Conservation (phyloP, 164 flowering plant genomes). For the Paratinospora sagittata region DNA sequence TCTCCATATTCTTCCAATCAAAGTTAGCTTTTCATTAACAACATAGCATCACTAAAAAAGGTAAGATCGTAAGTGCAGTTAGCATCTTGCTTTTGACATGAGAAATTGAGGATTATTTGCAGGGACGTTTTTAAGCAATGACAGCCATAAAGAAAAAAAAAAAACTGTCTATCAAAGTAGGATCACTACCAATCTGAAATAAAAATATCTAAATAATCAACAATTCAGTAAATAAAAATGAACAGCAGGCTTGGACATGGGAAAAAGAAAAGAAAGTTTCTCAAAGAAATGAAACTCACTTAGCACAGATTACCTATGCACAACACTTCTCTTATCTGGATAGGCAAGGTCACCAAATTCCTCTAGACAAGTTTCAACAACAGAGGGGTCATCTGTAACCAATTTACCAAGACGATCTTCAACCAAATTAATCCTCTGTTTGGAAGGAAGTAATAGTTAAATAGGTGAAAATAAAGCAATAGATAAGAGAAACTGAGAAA, state of each 20-base stretch:
- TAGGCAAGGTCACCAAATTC: slow-evolving; percentile 76
- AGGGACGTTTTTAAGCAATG: neutral
- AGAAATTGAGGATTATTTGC: neutral
- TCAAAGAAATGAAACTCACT: neutral
- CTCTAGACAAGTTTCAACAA: slow-evolving; percentile 58
- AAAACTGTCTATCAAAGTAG: neutral
- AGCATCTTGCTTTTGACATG: too few species aligned
- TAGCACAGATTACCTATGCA: slow-evolving; percentile 46
- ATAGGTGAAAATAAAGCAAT: slow-evolving; percentile 8
- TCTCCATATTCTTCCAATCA: too few species aligned
- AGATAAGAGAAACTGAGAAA: neutral
- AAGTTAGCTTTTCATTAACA: too few species aligned
- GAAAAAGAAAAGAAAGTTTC: neutral
- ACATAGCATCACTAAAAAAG: too few species aligned
- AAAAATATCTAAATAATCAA: neutral
- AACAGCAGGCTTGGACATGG: neutral
- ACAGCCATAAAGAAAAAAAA: neutral
- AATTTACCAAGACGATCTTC: slow-evolving; percentile 77
- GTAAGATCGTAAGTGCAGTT: too few species aligned
- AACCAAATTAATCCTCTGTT: slow-evolving; percentile 63
- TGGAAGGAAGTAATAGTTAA: slow-evolving; percentile 8
- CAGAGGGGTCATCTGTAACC: slow-evolving; percentile 71
- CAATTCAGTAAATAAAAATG: neutral
- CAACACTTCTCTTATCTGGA: slow-evolving; percentile 56
- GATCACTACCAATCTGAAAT: neutral